Evolutionary conservation across 2,329 filamentous ascomycete genomes (phyloP).

Genomic region (Neonectria sp.): DNA sequence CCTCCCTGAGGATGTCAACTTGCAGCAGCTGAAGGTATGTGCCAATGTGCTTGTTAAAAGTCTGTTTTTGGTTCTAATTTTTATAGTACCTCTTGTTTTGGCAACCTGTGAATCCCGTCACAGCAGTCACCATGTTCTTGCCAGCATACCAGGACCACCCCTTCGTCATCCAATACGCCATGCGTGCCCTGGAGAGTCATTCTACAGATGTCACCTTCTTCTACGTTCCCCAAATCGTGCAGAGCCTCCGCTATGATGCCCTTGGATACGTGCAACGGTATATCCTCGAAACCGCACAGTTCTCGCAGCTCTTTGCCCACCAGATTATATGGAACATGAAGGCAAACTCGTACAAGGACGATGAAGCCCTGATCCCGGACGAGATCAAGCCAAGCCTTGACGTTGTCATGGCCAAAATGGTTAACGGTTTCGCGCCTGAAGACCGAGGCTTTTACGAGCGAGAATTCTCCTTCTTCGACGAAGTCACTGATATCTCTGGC

Average conservation of each 20-base stretch:
- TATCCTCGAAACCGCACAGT: constrained; percentile 95
- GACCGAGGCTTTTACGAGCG: constrained; percentile 92
- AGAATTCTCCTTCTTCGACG: constrained; percentile 98
- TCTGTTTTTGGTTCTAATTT: constrained; percentile 33
- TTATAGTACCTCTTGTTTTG: constrained; percentile 89
- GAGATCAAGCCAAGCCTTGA: constrained; percentile 94
- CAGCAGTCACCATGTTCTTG: constrained; percentile 92
- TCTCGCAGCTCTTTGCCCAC: constrained; percentile 98
- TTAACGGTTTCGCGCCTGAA: constrained; percentile 82
- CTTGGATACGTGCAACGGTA: constrained; percentile 97
- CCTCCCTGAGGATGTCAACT: constrained; percentile 82
- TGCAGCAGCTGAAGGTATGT: constrained; percentile 85
- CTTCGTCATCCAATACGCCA: constrained; percentile 95
- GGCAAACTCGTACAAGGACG: constrained; percentile 97
- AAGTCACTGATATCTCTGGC: constrained; percentile 95
- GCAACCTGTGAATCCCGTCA: constrained; percentile 92
- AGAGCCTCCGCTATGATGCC: constrained; percentile 91
- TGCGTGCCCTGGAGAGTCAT: constrained; percentile 94
- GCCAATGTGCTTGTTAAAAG: not conserved
- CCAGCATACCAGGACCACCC: constrained; percentile 93
- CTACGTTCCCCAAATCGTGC: constrained; percentile 98
- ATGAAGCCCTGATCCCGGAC: constrained; percentile 91
- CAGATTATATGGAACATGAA: constrained; percentile 99
- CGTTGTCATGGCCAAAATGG: constrained; percentile 87
- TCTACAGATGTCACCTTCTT: constrained; percentile 98